Conservation (phyloP, 2,329 filamentous ascomycete species). For the Rutstroemia sp. region DNA sequence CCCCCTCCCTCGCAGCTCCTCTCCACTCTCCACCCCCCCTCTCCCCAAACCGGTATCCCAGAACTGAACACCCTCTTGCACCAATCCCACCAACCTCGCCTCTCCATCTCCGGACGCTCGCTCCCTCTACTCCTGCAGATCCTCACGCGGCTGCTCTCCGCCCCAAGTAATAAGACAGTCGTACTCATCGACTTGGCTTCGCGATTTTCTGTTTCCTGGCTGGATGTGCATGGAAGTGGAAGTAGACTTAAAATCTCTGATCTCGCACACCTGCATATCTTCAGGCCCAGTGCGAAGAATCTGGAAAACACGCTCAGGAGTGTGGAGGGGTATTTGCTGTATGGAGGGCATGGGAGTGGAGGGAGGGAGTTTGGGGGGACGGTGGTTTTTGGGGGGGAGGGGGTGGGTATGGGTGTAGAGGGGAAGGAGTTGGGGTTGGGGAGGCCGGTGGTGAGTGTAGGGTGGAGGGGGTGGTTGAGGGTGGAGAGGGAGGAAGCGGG, state of each 20-base stretch:
- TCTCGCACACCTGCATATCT: constrained; percentile 27
- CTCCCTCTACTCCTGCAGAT: neutral
- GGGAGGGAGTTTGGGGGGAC: constrained; percentile 24
- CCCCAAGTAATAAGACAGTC: neutral
- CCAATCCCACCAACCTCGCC: neutral
- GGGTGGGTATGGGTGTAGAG: neutral
- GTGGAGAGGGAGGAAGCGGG: constrained; percentile 21
- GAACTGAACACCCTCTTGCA: neutral
- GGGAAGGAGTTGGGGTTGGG: constrained; percentile 1
- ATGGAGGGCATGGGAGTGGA: constrained; percentile 21
- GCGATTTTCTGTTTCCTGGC: constrained; percentile 43
- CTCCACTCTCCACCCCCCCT: neutral
- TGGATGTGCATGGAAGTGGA: neutral
- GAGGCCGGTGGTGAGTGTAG: constrained; percentile 12
- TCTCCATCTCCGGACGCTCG: constrained; percentile 4
- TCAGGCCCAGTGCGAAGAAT: constrained; percentile 14
- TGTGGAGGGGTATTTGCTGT: constrained; percentile 27
- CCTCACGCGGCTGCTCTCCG: constrained; percentile 28
- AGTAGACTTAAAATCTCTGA: constrained; percentile 4
- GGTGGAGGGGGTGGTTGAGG: constrained; percentile 28
- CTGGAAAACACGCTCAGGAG: constrained; percentile 18
- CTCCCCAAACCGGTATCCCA: neutral
- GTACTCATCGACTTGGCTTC: constrained; percentile 46
- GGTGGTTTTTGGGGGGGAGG: constrained; percentile 23
- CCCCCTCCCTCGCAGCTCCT: constrained; percentile 12